These are phyloP conservation scores for Sabuloglossum arenarium DNA, from an alignment of 495 filamentous ascomycete genomes.

Conservation along the genomic window DNA sequence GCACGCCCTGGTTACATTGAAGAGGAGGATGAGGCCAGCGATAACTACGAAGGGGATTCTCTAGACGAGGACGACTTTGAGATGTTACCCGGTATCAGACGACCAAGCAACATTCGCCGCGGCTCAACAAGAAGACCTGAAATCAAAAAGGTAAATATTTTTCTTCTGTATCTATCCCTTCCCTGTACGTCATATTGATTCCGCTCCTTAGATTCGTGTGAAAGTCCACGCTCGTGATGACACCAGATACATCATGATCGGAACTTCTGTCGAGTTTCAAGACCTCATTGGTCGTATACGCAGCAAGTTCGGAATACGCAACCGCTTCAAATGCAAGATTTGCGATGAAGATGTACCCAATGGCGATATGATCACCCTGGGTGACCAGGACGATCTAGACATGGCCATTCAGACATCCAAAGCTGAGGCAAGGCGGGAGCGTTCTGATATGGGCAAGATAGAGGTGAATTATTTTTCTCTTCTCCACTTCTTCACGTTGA, in stretches of 20 bases:
- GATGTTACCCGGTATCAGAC: slow-evolving; percentile 28
- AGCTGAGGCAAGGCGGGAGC: slow-evolving; percentile 47
- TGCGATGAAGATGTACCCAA: slow-evolving; percentile 51
- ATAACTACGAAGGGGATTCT: slow-evolving; percentile 35
- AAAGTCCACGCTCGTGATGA: slow-evolving; percentile 78
- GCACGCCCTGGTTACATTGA: slow-evolving; percentile 35
- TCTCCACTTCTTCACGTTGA: background rate
- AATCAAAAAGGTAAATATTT: slow-evolving; percentile 16
- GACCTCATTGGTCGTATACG: slow-evolving; percentile 59
- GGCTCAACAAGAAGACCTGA: slow-evolving; percentile 26
- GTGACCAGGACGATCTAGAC: slow-evolving; percentile 88
- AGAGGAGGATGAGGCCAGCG: slow-evolving; percentile 41
- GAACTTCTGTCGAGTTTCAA: slow-evolving; percentile 43
- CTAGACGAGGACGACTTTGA: slow-evolving; percentile 68
- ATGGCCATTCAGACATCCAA: slow-evolving; percentile 51
- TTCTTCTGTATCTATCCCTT: background rate
- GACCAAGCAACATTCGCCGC: slow-evolving; percentile 9
- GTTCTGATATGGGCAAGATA: slow-evolving; percentile 77
- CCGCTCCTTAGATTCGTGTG: slow-evolving; percentile 38
- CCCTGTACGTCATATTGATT: background rate
- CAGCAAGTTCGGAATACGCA: slow-evolving; percentile 60
- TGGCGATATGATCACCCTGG: slow-evolving; percentile 89
- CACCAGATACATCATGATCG: slow-evolving; percentile 85
- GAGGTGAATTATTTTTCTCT: slow-evolving; percentile 41
- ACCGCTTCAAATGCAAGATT: slow-evolving; percentile 63